These are phyloP conservation scores for Sporothrix sp. DNA, from an alignment of 2,329 filamentous ascomycete genomes.

Conservation along the genomic window DNA sequence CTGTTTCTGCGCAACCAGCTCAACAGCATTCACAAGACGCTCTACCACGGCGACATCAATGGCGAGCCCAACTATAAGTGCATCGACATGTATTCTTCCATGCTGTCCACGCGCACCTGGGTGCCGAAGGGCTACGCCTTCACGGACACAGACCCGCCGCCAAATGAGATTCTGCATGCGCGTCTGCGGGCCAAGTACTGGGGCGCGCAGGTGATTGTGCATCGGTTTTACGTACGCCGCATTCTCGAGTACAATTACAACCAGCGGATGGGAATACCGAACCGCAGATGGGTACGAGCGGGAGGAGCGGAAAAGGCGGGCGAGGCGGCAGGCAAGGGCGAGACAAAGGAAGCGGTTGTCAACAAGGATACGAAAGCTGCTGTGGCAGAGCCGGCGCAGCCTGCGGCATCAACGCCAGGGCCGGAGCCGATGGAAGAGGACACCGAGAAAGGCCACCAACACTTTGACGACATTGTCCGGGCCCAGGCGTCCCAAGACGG, in stretches of 20 bases:
- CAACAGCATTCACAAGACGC: slow-evolving; percentile 50
- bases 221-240: slow-evolving; percentile 61
- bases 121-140: slow-evolving; percentile 45
- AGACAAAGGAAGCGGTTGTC: too few relatives aligned
- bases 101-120: slow-evolving; percentile 28
- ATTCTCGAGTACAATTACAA: slow-evolving; percentile 41
- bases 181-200: slow-evolving; percentile 90
- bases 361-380: too few relatives aligned
- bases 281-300: too few relatives aligned
- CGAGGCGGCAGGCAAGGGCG: neutral
- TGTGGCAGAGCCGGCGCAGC: too few relatives aligned
- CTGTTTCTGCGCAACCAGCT: slow-evolving; percentile 55
- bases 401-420: too few relatives aligned
- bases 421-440: too few relatives aligned
- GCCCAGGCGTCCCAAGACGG: too few relatives aligned
- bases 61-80: slow-evolving; percentile 30
- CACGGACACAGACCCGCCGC: slow-evolving; percentile 52
- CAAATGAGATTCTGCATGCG: slow-evolving; percentile 68
- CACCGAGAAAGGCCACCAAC: too few relatives aligned
- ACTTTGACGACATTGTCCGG: too few relatives aligned
- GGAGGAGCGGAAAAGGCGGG: neutral
- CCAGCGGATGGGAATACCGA: too few relatives aligned
- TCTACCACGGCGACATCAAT: slow-evolving; percentile 32
- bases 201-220: slow-evolving; percentile 81
- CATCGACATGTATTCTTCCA: slow-evolving; percentile 32